Evolutionary conservation across 1,139 yeast genomes (phyloP).

Genomic region (Saccharomycopsis phalli): DNA sequence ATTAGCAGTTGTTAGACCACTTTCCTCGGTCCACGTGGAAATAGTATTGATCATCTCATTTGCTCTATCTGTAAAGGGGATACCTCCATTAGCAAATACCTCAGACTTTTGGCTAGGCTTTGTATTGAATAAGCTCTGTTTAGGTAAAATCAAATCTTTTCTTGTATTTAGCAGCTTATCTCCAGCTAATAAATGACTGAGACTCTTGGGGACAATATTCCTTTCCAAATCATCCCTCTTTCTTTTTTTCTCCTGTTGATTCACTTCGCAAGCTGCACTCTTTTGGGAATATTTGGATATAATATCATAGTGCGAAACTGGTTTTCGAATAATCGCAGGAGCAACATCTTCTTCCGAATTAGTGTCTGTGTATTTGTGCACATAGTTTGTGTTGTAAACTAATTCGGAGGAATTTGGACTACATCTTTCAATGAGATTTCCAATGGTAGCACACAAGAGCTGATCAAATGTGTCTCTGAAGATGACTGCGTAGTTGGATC

Average conservation of each 20-base stretch:
- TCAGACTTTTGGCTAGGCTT: slow-evolving; percentile 3
- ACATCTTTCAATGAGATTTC: slow-evolving; percentile 43
- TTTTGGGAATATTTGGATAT: slow-evolving; percentile 26
- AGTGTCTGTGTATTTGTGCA: background rate
- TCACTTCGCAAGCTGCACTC: slow-evolving; percentile 26
- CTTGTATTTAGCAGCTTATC: background rate
- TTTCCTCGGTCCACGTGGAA: slow-evolving; percentile 49
- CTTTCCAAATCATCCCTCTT: slow-evolving; percentile 39
- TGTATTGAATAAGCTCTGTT: slow-evolving; percentile 5
- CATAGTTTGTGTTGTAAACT: slow-evolving; percentile 26
- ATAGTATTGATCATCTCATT: slow-evolving; percentile 55
- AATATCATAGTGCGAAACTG: slow-evolving; percentile 28
- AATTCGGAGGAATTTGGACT: slow-evolving; percentile 48
- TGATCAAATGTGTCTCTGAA: slow-evolving; percentile 57
- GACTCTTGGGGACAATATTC: slow-evolving; percentile 41
- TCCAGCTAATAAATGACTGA: slow-evolving; percentile 35
- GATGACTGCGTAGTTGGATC: slow-evolving; percentile 46
- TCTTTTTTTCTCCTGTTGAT: slow-evolving; percentile 37
- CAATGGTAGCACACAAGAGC: slow-evolving; percentile 48
- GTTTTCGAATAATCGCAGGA: slow-evolving; percentile 42
- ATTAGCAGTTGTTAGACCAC: slow-evolving; percentile 28
- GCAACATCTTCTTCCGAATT: slow-evolving; percentile 35
- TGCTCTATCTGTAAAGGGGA: slow-evolving; percentile 42
- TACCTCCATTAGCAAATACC: slow-evolving; percentile 15
- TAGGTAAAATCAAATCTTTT: background rate